A percentile compares a stretch with the other conserved stretches of the same genome.
Conservation (phyloP, 2,329 filamentous ascomycete species). For the Colletotrichum sp. region DNA sequence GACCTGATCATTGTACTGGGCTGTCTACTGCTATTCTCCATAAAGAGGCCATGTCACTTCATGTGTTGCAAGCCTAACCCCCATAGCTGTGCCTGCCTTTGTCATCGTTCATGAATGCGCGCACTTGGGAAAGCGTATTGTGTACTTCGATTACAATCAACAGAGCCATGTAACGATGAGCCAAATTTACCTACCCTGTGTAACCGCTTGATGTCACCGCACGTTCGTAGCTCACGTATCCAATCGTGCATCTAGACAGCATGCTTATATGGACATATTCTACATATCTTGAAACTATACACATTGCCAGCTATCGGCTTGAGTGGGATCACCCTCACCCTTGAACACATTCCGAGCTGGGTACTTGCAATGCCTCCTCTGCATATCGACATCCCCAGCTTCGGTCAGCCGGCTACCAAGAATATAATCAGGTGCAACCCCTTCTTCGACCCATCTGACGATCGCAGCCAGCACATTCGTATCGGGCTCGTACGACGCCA, state of each 20-base stretch:
- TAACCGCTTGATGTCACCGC: not conserved
- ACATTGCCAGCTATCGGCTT: constrained; percentile 34
- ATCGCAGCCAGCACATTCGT: constrained; percentile 52
- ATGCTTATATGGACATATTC: not conserved
- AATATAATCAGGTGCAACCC: constrained; percentile 43
- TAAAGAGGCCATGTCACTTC: not conserved
- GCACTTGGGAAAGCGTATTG: not conserved
- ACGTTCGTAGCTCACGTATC: not conserved
- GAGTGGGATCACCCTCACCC: constrained; percentile 29
- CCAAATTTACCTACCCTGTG: not conserved
- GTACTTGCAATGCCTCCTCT: constrained; percentile 39
- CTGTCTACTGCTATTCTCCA: not conserved
- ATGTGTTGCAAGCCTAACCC: not conserved
- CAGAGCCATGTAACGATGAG: not conserved
- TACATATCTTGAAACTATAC: not conserved
- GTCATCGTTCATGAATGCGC: not conserved
- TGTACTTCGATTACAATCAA: not conserved
- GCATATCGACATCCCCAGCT: constrained; percentile 33
- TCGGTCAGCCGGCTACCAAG: constrained; percentile 31
- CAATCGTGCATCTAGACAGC: not conserved
- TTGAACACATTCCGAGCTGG: constrained; percentile 35
- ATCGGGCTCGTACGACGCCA: constrained; percentile 31
- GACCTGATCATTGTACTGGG: not conserved
- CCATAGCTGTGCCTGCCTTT: not conserved
- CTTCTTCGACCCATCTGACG: constrained; percentile 55